Evolutionary conservation across 768 basidiomycete genomes (phyloP), one percentile per base, ranked within the genome.

Genomic region (Trametes maxima): DNA sequence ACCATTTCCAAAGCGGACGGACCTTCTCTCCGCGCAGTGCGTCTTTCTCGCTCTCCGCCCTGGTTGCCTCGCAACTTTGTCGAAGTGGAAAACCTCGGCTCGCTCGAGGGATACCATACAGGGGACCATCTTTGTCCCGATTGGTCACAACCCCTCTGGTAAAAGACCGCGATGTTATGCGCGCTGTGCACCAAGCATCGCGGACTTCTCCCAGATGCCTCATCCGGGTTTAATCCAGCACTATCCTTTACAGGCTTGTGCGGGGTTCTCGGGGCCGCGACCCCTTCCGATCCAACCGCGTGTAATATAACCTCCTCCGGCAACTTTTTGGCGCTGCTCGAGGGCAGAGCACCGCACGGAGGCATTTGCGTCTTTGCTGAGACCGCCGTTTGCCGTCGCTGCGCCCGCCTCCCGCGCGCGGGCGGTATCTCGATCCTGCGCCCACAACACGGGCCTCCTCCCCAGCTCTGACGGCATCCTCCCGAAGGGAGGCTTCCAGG

Each of bases 261-360:
- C 60, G 60, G 60, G 21, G 33, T 51, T 62, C 60, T 62, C 60
- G 54, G 60, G 60, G 14, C 48, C 54, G 48, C 28, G 33, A 17
- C 48, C 59, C 54, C 46, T 54, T 44, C 48, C 49, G 35, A 55
- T 56, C 46, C 14, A 5, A 56, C 14, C 39, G 48, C 53, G 40
- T 50, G 60, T 43, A 62, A 62, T 62, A 51, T 62, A 56, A 21
- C 60, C 60, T 51, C 52, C 28, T 55, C 53, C 59, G 59, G 59
- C 53, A 49, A 50, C 33, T 19, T 43, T 40, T 36, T 13, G 42
- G 40, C 59, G 40, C 37, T 10, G 46, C 48, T 51, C 54, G 42
- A 24, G 54, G n/a, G 24, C 43, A 22, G 16, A 50, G 54, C 52
- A 51, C 53, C 54, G 54, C 60, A 56, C 60, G 60, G 60, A 62